phyloP scores from a whole-genome alignment of 345 rosid genomes.

The Draba incana region DNA sequence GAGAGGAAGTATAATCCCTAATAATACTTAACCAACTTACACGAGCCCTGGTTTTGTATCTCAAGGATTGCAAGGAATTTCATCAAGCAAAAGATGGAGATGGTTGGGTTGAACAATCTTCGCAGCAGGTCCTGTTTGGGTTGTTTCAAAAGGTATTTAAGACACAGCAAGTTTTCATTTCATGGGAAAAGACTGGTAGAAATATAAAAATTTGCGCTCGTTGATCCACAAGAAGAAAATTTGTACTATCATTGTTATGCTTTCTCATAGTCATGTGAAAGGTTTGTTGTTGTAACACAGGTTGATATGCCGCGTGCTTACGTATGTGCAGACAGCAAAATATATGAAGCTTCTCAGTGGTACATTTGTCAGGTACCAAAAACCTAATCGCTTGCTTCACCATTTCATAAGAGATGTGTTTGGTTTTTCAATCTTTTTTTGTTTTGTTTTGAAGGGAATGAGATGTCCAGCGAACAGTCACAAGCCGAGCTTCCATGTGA shows the following conservation, averaged over 20 bases:
- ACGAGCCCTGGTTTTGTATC: constrained; percentile 19
- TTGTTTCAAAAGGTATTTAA: constrained; percentile 76
- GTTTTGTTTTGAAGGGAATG: constrained; percentile 74
- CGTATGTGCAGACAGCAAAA: constrained; percentile 87
- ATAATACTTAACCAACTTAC: constrained; percentile 5
- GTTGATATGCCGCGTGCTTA: constrained; percentile 82
- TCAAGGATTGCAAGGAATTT: constrained; percentile 90
- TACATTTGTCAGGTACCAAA: constrained; percentile 87
- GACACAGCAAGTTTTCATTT: neutral
- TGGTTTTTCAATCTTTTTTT: neutral
- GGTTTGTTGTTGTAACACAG: constrained; percentile 48
- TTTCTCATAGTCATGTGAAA: constrained; percentile 15
- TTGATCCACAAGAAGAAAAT: constrained; percentile 7
- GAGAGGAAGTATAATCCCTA: constrained; percentile 14
- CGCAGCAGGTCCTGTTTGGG: constrained; percentile 78
- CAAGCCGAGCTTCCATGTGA: constrained; percentile 97
- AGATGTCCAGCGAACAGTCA: constrained; percentile 89
- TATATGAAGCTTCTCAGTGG: constrained; percentile 94
- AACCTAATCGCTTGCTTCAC: neutral
- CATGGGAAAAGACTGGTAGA: neutral
- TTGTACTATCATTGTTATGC: neutral
- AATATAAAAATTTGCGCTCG: constrained; percentile 12
- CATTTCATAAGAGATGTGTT: constrained; percentile 12
- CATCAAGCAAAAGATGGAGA: constrained; percentile 99
- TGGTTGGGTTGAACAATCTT: constrained; percentile 98